Evolutionary conservation across 2,329 filamentous ascomycete species (phyloP), one percentile per base, ranked within the genome.

Genomic region (Sordariomycetes sp.): DNA sequence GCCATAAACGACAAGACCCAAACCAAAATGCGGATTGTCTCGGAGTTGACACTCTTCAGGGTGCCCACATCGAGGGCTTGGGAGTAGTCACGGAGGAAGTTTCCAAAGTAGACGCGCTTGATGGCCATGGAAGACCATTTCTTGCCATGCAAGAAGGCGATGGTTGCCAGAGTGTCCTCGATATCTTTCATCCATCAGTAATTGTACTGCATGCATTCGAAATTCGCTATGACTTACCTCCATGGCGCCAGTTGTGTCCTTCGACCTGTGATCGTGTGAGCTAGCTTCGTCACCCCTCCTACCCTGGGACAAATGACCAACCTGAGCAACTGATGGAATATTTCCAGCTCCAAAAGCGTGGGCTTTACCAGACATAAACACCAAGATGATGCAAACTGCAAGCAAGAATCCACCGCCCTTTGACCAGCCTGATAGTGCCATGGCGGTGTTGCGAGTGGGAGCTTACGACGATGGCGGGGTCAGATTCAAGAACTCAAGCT

Each of bases 51-150:
- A 39, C 78, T 79, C 59, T 87, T 88, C 41, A 92, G 58, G 39
- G 80, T 86, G 32, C 82, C 82, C 10, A 88, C 79, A 49, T 90
- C 85, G 55, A 90, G 71, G 23, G 84, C 85, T 50, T 90, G 84
- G 10, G 82, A 87, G 55, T 92, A 92, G 61, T 90, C 85, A 39
- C 85, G 73, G 26, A 90, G 64, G 84, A 85, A 92, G 58, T 92
- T 92, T 38, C 85, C 84, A 63, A 90, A 90, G 59, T 87, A 90
- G 20, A 80, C 79, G 36, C 83, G 71, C 59, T 82, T 82, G 34
- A 90, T 70, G 60, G 84, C 75, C 66, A 84, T 79, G 11, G 77
- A 77, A 2, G 82, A 84, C 85, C 85, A 92, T 63, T 90, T 90
- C 53, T 87, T 85, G 38, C 84, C 84, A 42, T 81, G 72, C 38